These are phyloP conservation scores for Dothistroma septosporum DNA, from an alignment of 2,329 filamentous ascomycete species.

Conservation along the genomic window DNA sequence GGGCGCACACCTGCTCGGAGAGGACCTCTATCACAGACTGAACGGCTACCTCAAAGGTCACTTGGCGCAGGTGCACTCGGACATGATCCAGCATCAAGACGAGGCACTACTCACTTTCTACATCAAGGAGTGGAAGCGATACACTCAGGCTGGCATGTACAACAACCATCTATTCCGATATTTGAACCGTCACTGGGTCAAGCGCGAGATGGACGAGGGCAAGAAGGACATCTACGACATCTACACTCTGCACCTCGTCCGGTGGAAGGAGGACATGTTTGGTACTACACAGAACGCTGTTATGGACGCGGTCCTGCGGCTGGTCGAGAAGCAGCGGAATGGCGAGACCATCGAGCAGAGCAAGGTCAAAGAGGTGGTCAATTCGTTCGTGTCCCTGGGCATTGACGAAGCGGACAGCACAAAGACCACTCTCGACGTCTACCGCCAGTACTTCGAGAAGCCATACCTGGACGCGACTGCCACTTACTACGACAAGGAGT, in stretches of 20 bases:
- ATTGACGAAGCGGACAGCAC: constrained; percentile 88
- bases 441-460: constrained; percentile 84
- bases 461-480: constrained; percentile 85
- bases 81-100: constrained; percentile 76
- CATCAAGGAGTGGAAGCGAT: constrained; percentile 93
- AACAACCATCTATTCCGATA: constrained; percentile 97
- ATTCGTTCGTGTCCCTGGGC: constrained; percentile 90
- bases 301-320: constrained; percentile 89
- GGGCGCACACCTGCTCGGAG: constrained; percentile 87
- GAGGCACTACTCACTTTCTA: constrained; percentile 90
- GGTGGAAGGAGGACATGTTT: constrained; percentile 93
- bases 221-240: constrained; percentile 99
- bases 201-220: constrained; percentile 96
- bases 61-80: constrained; percentile 63
- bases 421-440: constrained; percentile 93
- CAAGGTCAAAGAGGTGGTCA: constrained; percentile 94
- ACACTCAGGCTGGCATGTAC: constrained; percentile 93
- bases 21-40: constrained; percentile 91
- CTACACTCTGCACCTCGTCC: constrained; percentile 91
- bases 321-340: constrained; percentile 95
- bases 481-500: constrained; percentile 85
- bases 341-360: constrained; percentile 96
- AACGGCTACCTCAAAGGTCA: constrained; percentile 79
- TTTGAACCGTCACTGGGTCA: constrained; percentile 97
- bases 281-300: constrained; percentile 77